Evolutionary conservation across 2,329 filamentous ascomycete genomes (phyloP), one percentile per base, ranked within the genome.

Genomic region (Byssothecium circinans): DNA sequence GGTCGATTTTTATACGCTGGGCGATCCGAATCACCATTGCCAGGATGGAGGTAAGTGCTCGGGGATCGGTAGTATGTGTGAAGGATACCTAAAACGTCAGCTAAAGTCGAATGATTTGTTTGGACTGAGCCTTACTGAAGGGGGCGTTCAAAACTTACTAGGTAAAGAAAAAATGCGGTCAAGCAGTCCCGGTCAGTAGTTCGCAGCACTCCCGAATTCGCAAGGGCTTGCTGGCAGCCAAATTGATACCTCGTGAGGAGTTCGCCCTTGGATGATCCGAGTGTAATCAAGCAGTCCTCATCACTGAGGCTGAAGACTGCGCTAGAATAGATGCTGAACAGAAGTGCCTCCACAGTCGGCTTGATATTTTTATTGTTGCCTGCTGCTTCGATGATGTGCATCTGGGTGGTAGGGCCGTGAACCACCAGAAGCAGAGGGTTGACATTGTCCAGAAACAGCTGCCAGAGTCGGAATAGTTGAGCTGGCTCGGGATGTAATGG

Each of bases 391-490:
- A 78, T 32, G 88, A 75, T 49, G 78, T 79, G 14, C 77, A 78
- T 59, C 87, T 85, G 23, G 45, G 69, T 47, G 4, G 60, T 67
- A 6, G 65, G 64, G 6, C 57, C 56, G 39, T 69, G 67, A 1
- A 58, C 60, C 12, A 68, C 52, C 32, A 62, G 63, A 14, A 68
- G 39, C 4, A 68, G 41, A 7, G 67, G 64, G 17, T 68, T 62
- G n/a, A 68, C 49, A 25, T 67, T 67, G 12, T 69, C 84, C 10
- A 90, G 72, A 57, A 85, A 91, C 4, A 85, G 75, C 62, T 90
- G 85, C 88, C 88, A 92, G 7, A 92, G 77, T 41, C 81, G 83
- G 1, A 81, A 79, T 43, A 88, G 84, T 49, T 88, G 84, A 0
- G 81, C 81, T 1, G 84, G 82, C 0, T 82, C 62, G 1, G 87